phyloP scores from a whole-genome alignment of 2,329 filamentous ascomycete species.

The Verticillium klebahnii region DNA sequence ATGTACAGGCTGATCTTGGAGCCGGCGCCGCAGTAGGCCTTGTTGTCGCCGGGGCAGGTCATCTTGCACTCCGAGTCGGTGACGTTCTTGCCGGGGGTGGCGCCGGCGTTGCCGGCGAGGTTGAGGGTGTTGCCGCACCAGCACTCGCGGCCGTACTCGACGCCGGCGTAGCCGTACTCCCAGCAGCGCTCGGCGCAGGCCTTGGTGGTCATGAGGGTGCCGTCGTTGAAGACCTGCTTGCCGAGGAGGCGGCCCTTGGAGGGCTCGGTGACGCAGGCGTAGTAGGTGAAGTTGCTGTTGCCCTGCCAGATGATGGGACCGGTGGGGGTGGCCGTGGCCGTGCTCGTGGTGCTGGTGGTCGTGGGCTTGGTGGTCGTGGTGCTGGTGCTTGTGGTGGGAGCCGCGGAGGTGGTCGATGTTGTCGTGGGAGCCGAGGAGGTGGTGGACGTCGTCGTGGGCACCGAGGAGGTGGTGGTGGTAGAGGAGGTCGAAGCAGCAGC shows the following conservation, averaged over 20 bases:
- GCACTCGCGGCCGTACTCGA: slow-evolving; percentile 32
- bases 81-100: slow-evolving; percentile 22
- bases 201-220: slow-evolving; percentile 24
- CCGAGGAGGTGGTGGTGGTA: background rate
- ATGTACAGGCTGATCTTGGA: slow-evolving; percentile 24
- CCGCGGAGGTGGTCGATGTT: background rate
- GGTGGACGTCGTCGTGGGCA: slow-evolving; percentile 1
- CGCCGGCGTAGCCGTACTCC: slow-evolving; percentile 27
- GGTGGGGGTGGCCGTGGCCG: slow-evolving; percentile 13
- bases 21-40: slow-evolving; percentile 24
- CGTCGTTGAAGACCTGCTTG: slow-evolving; percentile 21
- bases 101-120: slow-evolving; percentile 17
- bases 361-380: background rate
- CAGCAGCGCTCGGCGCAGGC: slow-evolving; percentile 24
- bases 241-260: slow-evolving; percentile 22
- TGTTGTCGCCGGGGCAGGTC: slow-evolving; percentile 27
- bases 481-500: background rate
- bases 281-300: slow-evolving; percentile 30
- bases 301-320: slow-evolving; percentile 21
- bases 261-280: slow-evolving; percentile 26
- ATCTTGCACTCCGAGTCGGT: slow-evolving; percentile 25
- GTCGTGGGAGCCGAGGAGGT: background rate
- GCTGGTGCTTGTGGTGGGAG: background rate
- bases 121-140: slow-evolving; percentile 28
- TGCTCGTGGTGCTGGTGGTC: slow-evolving; percentile 7